Percentiles rank a stretch among this genome's conserved stretches.
Conservation (phyloP, 495 filamentous ascomycete genomes). For the Neurospora sp. region DNA sequence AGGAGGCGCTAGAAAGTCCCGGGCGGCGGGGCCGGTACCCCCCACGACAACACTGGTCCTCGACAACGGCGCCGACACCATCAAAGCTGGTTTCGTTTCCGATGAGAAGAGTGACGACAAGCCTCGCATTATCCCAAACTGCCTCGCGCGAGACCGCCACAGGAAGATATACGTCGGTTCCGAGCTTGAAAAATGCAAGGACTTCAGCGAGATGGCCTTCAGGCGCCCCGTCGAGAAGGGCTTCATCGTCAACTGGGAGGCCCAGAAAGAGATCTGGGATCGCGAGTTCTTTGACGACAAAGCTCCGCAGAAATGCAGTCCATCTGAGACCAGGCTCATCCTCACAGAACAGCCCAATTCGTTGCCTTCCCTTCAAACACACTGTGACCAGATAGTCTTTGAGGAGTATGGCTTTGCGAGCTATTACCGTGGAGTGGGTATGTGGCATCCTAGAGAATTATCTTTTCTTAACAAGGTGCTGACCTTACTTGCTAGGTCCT, state of each 20-base stretch:
- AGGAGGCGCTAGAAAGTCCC: constrained; percentile 25
- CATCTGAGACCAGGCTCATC: constrained; percentile 69
- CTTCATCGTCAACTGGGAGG: constrained; percentile 94
- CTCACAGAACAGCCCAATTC: constrained; percentile 90
- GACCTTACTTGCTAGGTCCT: constrained; percentile 28
- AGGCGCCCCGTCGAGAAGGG: constrained; percentile 91
- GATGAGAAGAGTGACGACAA: constrained; percentile 28
- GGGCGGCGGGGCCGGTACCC: constrained; percentile 27
- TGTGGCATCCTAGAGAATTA: constrained; percentile 17
- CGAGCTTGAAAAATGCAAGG: constrained; percentile 68
- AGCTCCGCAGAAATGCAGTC: constrained; percentile 58
- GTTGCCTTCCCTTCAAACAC: constrained; percentile 65
- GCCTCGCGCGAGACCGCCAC: constrained; percentile 72
- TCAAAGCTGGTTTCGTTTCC: constrained; percentile 79
- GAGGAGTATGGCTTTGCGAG: constrained; percentile 94
- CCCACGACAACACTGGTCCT: constrained; percentile 69
- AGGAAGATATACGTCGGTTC: constrained; percentile 68
- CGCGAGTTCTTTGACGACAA: constrained; percentile 73
- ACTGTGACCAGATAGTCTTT: constrained; percentile 94
- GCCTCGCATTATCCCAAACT: constrained; percentile 75
- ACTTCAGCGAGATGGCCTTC: constrained; percentile 85
- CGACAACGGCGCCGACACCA: constrained; percentile 88
- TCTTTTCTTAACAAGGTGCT: not conserved
- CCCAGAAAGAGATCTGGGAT: constrained; percentile 93
- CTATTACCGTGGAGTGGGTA: constrained; percentile 67